Conservation (phyloP, 202 grass and related monocot species). For the Musa balbisiana region DNA sequence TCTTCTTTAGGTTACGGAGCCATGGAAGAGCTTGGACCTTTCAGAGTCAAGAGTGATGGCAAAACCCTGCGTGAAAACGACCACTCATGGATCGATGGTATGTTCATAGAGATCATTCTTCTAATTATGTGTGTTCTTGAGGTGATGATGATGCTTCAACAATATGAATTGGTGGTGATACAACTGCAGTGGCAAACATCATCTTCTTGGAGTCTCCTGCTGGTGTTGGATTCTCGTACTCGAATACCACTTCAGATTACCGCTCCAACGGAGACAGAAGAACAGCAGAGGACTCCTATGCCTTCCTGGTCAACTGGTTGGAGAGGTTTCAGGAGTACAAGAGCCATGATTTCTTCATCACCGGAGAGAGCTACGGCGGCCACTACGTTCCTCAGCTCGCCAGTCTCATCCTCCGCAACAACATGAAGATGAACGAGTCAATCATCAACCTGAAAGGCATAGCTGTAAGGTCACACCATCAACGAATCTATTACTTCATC, state of each 20-base stretch:
- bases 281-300: slow-evolving; percentile 15
- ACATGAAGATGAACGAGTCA: neutral
- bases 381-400: slow-evolving; percentile 44
- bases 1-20: slow-evolving; percentile 50
- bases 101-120: too few species aligned
- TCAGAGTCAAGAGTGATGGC: slow-evolving; percentile 42
- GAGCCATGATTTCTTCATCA: slow-evolving; percentile 36
- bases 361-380: slow-evolving; percentile 41
- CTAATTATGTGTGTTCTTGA: too few species aligned
- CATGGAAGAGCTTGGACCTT: slow-evolving; percentile 48
- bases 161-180: neutral
- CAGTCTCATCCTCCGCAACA: slow-evolving; percentile 21
- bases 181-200: slow-evolving; percentile 40
- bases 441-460: slow-evolving; percentile 29
- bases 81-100: slow-evolving; percentile 56
- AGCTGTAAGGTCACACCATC: slow-evolving; percentile 17
- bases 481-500: neutral
- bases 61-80: slow-evolving; percentile 42
- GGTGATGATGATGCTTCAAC: too few species aligned
- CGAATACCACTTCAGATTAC: slow-evolving; percentile 35
- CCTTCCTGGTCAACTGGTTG: slow-evolving; percentile 38
- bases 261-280: slow-evolving; percentile 25
- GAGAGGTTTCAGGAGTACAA: slow-evolving; percentile 44
- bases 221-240: slow-evolving; percentile 44
- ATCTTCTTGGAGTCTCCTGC: slow-evolving; percentile 43